A percentile compares a stretch with the other conserved stretches of the same genome.
These are phyloP conservation scores for Candida sp. DNA, from an alignment of 1,139 yeast species.

Conservation along the genomic window DNA sequence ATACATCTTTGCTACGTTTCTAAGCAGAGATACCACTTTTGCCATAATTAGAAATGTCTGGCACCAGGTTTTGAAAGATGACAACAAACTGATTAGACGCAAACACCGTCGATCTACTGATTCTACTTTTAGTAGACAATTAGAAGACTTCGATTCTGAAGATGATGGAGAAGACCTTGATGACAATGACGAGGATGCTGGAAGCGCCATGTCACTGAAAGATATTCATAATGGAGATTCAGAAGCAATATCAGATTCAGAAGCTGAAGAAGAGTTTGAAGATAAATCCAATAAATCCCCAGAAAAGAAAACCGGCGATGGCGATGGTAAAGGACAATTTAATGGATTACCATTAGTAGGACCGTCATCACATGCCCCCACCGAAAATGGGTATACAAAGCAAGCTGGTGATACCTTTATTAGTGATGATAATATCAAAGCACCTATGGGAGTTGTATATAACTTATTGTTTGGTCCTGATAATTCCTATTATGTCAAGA, in stretches of 20 bases:
- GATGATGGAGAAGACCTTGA: slow-evolving; percentile 5
- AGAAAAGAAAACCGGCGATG: slow-evolving; percentile 3
- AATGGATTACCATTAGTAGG: slow-evolving; percentile 38
- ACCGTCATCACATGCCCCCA: slow-evolving; percentile 36
- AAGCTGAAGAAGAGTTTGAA: slow-evolving; percentile 5
- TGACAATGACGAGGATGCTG: slow-evolving; percentile 1
- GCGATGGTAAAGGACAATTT: slow-evolving; percentile 14
- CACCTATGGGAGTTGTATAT: slow-evolving; percentile 81
- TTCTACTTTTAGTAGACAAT: slow-evolving; percentile 6
- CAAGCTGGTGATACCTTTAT: slow-evolving; percentile 62
- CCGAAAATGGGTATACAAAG: slow-evolving; percentile 41
- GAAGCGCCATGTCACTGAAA: neutral
- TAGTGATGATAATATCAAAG: slow-evolving; percentile 56
- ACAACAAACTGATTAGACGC: slow-evolving; percentile 12
- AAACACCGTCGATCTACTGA: slow-evolving; percentile 8
- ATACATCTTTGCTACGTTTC: slow-evolving; percentile 69
- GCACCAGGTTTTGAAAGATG: slow-evolving; percentile 41
- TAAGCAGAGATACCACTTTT: slow-evolving; percentile 65
- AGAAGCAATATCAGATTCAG: slow-evolving; percentile 6
- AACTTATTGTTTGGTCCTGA: slow-evolving; percentile 73
- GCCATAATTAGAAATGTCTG: slow-evolving; percentile 61
- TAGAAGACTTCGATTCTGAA: slow-evolving; percentile 7
- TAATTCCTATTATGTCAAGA: slow-evolving; percentile 49
- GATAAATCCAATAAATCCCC: slow-evolving; percentile 5
- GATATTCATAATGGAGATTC: neutral